A percentile compares a stretch with the other conserved stretches of the same genome.
phyloP scores from a whole-genome alignment of 768 basidiomycete species.

The Tricholoma sp. region DNA sequence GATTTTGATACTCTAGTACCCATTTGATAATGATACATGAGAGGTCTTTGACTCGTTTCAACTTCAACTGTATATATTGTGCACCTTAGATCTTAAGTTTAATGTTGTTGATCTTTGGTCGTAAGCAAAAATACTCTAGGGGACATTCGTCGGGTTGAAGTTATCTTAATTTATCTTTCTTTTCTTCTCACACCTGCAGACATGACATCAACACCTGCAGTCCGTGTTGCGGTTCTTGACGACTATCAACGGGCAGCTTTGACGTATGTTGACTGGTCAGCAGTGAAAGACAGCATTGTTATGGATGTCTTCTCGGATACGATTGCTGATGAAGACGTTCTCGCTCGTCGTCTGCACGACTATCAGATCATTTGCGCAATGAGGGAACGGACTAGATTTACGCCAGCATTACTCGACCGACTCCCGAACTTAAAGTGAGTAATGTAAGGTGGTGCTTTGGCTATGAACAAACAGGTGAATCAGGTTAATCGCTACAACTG shows the following conservation, averaged over 20 bases:
- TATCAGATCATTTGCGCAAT: conserved; percentile 60
- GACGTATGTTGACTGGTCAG: conserved; percentile 50
- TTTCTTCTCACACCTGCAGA: background rate
- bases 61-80: background rate
- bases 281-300: conserved; percentile 27
- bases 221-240: conserved; percentile 35
- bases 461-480: no score
- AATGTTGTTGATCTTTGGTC: background rate
- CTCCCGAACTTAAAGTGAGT: no score
- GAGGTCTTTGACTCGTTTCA: conserved; percentile 1
- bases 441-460: no score
- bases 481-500: no score
- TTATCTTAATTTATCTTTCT: background rate
- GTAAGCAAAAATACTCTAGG: background rate
- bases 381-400: no score
- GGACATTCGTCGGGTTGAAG: background rate
- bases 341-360: conserved; percentile 42
- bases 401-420: no score
- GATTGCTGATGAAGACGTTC: conserved; percentile 43
- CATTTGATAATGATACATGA: conserved; percentile 66
- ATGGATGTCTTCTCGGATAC: conserved; percentile 50
- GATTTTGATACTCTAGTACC: conserved; percentile 49
- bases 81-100: background rate
- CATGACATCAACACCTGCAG: background rate
- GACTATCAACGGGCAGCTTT: conserved; percentile 46